Base-by-base conservation (phyloP, 164 flowering plant species). In the Magnolia changhungtana region DNA sequence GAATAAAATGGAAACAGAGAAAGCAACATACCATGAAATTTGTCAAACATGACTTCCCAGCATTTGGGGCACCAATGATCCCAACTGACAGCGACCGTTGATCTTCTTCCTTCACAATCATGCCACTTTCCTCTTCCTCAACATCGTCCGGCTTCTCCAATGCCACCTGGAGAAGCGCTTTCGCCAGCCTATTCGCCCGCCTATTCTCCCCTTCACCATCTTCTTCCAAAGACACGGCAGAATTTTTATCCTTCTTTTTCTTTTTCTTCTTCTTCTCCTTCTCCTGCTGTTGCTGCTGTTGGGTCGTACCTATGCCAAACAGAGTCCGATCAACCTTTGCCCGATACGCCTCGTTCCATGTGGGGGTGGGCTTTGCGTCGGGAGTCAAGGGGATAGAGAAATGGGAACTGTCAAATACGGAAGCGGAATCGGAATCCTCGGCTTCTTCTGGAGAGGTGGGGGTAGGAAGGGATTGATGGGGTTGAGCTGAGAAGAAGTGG, bases 11-110 rank as follows among this genome's bases (percentile, higher is more conserved):
- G 29, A 27, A 27, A 27, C 29, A 13, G 45, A 31, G 10, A 3
- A 66, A 75, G 64, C 3, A 74, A 77, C 89, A 72, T 74, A 94
- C 99, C 96, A 96, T 86, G 82, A 11, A 87, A 84, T 96, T 96
- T 18, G 98, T 96, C 73, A 96, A 78, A 20, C 96, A 85, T 5
- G 99, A 96, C 71, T 96, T 96, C 13, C 99, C 99, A 61, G 99
- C 97, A 86, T 96, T 96, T 0, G 99, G 99, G 14, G 96, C 97
- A 0, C 99, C 99, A 75, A 94, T 85, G 50, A 96, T 94, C 67
- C 98, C 99, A 63, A 96, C 99, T 1, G 93, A 83, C 79, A 96
- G 79, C 1, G 98, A 90, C 85, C 73, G 89, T 87, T 94, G 98
- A 78, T 96, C 94, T 74, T 96, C 99, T 80, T 87, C 97, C 82